These are phyloP conservation scores for Agroathelia rolfsii DNA, from an alignment of 1,284 basidiomycete genomes.

Conservation along the genomic window DNA sequence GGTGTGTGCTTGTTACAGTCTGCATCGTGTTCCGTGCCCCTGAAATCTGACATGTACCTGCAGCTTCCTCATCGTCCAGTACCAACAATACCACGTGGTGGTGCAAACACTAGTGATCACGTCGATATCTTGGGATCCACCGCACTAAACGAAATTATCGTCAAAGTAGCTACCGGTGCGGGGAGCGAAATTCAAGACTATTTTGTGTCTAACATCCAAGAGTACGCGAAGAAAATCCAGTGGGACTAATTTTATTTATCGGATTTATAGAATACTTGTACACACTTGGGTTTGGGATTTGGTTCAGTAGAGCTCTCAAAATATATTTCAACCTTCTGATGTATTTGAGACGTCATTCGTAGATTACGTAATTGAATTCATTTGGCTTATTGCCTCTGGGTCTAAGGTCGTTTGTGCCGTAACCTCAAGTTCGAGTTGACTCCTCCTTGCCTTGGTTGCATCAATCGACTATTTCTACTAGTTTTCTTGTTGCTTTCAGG, in stretches of 20 bases:
- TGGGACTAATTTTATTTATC: constrained; percentile 62
- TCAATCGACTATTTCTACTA: no score
- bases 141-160: constrained; percentile 81
- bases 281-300: neutral
- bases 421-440: no score
- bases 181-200: constrained; percentile 62
- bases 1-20: constrained; percentile 27
- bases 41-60: no score
- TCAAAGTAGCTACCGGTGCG: constrained; percentile 78
- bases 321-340: no score
- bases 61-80: constrained; percentile 83
- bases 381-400: no score
- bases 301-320: neutral
- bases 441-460: no score
- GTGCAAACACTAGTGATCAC: constrained; percentile 85
- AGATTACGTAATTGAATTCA: no score
- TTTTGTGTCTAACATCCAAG: constrained; percentile 72
- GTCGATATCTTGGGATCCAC: constrained; percentile 91
- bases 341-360: no score
- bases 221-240: constrained; percentile 65
- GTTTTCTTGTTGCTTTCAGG: no score
- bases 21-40: no score
- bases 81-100: constrained; percentile 72
- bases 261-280: neutral
- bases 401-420: no score